phyloP scores from a whole-genome alignment of 768 basidiomycete species.

The Agrocybe chaxingu region DNA sequence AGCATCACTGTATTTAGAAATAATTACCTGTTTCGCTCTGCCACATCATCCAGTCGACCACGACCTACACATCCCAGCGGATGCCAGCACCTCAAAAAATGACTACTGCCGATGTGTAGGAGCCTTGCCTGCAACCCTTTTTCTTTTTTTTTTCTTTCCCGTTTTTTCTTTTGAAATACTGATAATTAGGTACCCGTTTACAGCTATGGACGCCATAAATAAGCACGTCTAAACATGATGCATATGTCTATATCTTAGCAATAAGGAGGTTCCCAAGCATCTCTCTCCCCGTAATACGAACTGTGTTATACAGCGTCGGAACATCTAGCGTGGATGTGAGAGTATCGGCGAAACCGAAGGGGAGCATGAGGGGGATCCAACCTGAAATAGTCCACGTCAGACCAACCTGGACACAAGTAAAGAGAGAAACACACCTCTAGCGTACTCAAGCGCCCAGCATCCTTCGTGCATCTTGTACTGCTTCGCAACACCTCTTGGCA shows the following conservation, averaged over 20 bases:
- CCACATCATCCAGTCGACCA: too few relatives aligned
- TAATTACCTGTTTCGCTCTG: too few relatives aligned
- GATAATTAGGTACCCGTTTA: background rate
- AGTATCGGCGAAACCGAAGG: constrained; percentile 87
- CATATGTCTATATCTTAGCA: constrained; percentile 72
- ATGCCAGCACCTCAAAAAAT: too few relatives aligned
- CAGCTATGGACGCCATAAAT: background rate
- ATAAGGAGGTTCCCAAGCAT: constrained; percentile 77
- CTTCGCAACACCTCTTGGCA: constrained; percentile 81
- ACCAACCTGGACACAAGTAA: background rate
- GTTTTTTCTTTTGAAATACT: too few relatives aligned
- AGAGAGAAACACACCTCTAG: constrained; percentile 61
- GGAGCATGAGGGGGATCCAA: constrained; percentile 97
- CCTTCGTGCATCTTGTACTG: constrained; percentile 99
- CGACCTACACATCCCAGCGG: too few relatives aligned
- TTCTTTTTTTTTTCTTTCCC: too few relatives aligned
- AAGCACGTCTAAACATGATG: background rate
- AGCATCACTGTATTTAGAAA: too few relatives aligned
- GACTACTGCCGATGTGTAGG: too few relatives aligned
- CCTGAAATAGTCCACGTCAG: constrained; percentile 44
- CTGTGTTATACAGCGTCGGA: constrained; percentile 76
- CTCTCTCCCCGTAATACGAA: constrained; percentile 76
- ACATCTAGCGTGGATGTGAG: constrained; percentile 89
- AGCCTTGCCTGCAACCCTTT: too few relatives aligned
- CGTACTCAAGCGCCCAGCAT: constrained; percentile 95